Conservation (phyloP, 257 asterid species). For the Vinca minor region DNA sequence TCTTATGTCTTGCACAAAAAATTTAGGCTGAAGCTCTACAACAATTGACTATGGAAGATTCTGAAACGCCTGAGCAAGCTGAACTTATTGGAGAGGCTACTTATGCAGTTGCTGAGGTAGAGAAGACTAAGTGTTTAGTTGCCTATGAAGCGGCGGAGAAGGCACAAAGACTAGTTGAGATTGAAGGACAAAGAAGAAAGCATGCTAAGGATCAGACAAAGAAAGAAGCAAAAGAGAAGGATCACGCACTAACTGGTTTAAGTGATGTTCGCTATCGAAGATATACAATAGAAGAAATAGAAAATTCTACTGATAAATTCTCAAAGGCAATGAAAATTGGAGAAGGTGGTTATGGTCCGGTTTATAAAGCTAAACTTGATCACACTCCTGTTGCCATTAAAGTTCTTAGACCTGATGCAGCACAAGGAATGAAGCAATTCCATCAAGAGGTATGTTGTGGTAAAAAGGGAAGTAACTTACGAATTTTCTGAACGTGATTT, state of each 20-base stretch:
- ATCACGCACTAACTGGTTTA: slow-evolving; percentile 38
- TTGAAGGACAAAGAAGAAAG: slow-evolving; percentile 53
- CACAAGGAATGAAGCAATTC: slow-evolving; percentile 73
- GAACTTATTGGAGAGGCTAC: slow-evolving; percentile 48
- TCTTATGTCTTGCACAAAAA: background rate
- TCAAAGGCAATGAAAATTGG: slow-evolving; percentile 48
- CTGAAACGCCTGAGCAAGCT: slow-evolving; percentile 43
- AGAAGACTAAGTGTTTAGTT: slow-evolving; percentile 65
- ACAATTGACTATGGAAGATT: slow-evolving; percentile 36
- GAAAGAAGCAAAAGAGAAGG: slow-evolving; percentile 48
- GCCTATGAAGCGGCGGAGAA: slow-evolving; percentile 72
- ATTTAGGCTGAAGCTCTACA: slow-evolving; percentile 47
- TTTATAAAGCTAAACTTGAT: slow-evolving; percentile 62
- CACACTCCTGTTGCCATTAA: slow-evolving; percentile 80
- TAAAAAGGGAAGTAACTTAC: no score
- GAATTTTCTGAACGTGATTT: no score
- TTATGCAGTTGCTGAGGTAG: slow-evolving; percentile 40
- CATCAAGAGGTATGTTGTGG: slow-evolving; percentile 60
- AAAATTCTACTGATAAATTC: slow-evolving; percentile 47
- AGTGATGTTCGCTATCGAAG: slow-evolving; percentile 51
- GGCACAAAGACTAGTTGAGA: slow-evolving; percentile 66
- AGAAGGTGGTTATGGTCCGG: slow-evolving; percentile 94
- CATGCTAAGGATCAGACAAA: slow-evolving; percentile 52
- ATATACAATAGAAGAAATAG: slow-evolving; percentile 60
- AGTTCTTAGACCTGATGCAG: slow-evolving; percentile 67